Conservation (phyloP, 495 filamentous ascomycete species). For the Neurospora sp. region DNA sequence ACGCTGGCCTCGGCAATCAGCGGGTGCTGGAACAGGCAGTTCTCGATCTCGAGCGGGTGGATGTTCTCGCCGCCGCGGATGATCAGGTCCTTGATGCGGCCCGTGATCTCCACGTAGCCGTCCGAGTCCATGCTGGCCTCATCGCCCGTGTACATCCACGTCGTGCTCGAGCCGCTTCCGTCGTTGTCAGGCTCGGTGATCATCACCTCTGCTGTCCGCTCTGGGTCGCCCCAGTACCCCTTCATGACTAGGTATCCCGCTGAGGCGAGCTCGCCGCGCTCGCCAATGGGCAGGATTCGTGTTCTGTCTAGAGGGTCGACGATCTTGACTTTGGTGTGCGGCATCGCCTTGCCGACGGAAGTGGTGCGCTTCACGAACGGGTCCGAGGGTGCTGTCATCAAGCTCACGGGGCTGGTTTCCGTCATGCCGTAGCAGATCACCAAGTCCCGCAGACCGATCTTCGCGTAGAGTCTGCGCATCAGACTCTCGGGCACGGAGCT, state of each 20-base stretch:
- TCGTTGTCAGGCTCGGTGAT: slow-evolving; percentile 32
- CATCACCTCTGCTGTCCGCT: slow-evolving; percentile 62
- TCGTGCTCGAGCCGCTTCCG: slow-evolving; percentile 20
- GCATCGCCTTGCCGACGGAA: slow-evolving; percentile 67
- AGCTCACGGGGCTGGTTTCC: slow-evolving; percentile 84
- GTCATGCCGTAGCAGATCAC: slow-evolving; percentile 99
- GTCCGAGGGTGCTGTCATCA: slow-evolving; percentile 82
- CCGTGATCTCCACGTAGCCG: slow-evolving; percentile 55
- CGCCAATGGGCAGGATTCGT: slow-evolving; percentile 49
- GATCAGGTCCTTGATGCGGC: slow-evolving; percentile 78
- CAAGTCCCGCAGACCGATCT: slow-evolving; percentile 71
- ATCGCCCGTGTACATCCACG: slow-evolving; percentile 65
- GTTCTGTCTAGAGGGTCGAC: slow-evolving; percentile 52
- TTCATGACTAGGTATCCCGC: slow-evolving; percentile 85
- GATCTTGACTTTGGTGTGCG: slow-evolving; percentile 70
- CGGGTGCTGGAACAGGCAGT: slow-evolving; percentile 68
- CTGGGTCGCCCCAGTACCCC: slow-evolving; percentile 72
- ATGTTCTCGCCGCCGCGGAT: slow-evolving; percentile 95
- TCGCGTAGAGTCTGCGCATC: slow-evolving; percentile 69
- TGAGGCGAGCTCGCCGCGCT: slow-evolving; percentile 73
- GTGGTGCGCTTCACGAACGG: slow-evolving; percentile 68
- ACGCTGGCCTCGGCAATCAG: slow-evolving; percentile 64
- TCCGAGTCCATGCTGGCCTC: slow-evolving; percentile 78
- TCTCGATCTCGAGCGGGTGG: slow-evolving; percentile 88
- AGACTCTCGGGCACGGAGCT: slow-evolving; percentile 71